Evolutionary conservation across 768 basidiomycete species (phyloP).

Genomic region (Trametes cingulata): DNA sequence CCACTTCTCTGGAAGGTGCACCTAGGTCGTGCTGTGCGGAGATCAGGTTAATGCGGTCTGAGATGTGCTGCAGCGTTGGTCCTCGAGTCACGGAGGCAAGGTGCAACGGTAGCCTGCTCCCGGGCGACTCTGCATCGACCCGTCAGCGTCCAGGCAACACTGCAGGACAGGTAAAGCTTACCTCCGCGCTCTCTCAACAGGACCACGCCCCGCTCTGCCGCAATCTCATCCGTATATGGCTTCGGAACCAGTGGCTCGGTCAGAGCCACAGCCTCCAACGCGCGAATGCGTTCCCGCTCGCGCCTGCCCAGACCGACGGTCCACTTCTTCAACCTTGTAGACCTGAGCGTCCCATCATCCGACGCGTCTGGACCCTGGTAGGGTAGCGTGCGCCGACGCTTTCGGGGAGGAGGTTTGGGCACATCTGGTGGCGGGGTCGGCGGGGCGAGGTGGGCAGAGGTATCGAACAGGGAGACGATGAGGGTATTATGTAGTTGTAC

Average conservation of each 20-base stretch:
- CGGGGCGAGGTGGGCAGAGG: constrained; percentile 68
- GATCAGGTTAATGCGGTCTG: constrained; percentile 79
- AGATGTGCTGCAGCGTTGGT: constrained; percentile 74
- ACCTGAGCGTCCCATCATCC: constrained; percentile 58
- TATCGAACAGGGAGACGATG: constrained; percentile 81
- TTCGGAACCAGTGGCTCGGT: constrained; percentile 44
- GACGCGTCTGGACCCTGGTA: constrained; percentile 65
- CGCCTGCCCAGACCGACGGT: constrained; percentile 67
- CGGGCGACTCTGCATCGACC: constrained; percentile 55
- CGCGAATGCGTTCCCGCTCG: constrained; percentile 71
- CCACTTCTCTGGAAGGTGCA: constrained; percentile 60
- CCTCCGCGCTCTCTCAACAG: constrained; percentile 68
- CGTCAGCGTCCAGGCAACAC: background rate
- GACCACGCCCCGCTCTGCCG: constrained; percentile 65
- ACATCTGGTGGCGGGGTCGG: constrained; percentile 63
- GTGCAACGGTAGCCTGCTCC: constrained; percentile 69
- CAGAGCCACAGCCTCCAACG: constrained; percentile 44
- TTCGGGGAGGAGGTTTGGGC: constrained; percentile 65
- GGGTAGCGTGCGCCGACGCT: constrained; percentile 65
- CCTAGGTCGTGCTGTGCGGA: constrained; percentile 74
- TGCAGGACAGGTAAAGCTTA: constrained; percentile 32
- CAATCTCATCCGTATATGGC: constrained; percentile 64
- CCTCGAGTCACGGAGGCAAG: constrained; percentile 73
- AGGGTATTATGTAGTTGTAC: constrained; percentile 84
- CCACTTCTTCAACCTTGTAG: constrained; percentile 72